Evolutionary conservation across 2,329 filamentous ascomycete genomes (phyloP).

Genomic region (Colletotrichum euphorbiae): DNA sequence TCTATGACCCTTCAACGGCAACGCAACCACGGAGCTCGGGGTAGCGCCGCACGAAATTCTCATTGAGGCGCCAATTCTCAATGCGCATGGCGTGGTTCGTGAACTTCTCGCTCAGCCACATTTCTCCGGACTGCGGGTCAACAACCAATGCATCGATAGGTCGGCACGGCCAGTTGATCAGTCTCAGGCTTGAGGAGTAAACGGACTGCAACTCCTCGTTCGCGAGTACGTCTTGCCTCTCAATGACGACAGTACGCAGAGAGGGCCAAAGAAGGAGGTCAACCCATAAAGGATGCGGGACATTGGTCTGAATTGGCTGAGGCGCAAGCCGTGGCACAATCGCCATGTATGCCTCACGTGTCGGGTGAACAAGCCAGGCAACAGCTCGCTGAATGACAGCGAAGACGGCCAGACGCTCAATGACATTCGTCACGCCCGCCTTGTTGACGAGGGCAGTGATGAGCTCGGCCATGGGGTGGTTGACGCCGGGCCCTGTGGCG

Average conservation of each 20-base stretch:
- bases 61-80: conserved; percentile 45
- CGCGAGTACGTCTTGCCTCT: conserved; percentile 51
- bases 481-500: conserved; percentile 4
- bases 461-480: conserved; percentile 48
- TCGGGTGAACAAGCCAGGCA: conserved; percentile 48
- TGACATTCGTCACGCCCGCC: conserved; percentile 44
- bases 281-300: conserved; percentile 49
- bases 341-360: conserved; percentile 45
- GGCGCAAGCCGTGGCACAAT: conserved; percentile 44
- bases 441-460: conserved; percentile 47
- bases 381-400: conserved; percentile 48
- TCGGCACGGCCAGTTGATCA: conserved; percentile 50
- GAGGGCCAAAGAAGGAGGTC: conserved; percentile 49
- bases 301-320: conserved; percentile 45
- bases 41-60: conserved; percentile 45
- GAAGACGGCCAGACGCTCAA: conserved; percentile 50
- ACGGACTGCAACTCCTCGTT: conserved; percentile 52
- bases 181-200: conserved; percentile 49
- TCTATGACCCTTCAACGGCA: conserved; percentile 29
- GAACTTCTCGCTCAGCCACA: conserved; percentile 45
- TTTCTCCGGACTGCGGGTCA: conserved; percentile 44
- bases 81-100: conserved; percentile 43
- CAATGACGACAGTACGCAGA: conserved; percentile 50
- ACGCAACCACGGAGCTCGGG: conserved; percentile 43
- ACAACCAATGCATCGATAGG: conserved; percentile 43